Percentiles rank a stretch among this genome's conserved stretches.
Conservation (phyloP, 345 rosid genomes). For the Pistacia atlantica region DNA sequence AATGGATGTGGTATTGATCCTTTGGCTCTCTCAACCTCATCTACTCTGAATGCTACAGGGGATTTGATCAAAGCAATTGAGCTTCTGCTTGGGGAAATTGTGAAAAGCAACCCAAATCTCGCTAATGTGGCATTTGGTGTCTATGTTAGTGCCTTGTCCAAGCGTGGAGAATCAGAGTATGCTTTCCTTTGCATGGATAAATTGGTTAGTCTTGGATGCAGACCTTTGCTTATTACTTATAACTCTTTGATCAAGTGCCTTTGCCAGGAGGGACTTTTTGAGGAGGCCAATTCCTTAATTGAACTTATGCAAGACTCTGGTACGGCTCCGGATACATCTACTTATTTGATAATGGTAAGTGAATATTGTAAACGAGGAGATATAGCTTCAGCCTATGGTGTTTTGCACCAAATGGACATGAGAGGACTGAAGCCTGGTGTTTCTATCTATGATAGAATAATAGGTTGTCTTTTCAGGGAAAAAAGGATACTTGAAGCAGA, state of each 20-base stretch:
- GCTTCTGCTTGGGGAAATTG: slow-evolving; percentile 48
- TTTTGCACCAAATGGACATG: slow-evolving; percentile 52
- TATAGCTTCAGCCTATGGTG: slow-evolving; percentile 39
- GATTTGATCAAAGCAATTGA: slow-evolving; percentile 43
- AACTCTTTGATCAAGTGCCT: slow-evolving; percentile 61
- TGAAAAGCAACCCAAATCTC: slow-evolving; percentile 35
- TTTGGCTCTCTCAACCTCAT: slow-evolving; percentile 19
- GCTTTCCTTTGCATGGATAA: slow-evolving; percentile 44
- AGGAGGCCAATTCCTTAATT: slow-evolving; percentile 41
- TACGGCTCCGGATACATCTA: slow-evolving; percentile 48
- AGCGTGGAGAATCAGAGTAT: slow-evolving; percentile 34
- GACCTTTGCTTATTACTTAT: slow-evolving; percentile 50
- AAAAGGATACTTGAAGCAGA: slow-evolving; percentile 55
- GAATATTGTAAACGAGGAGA: slow-evolving; percentile 54
- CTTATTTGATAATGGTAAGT: slow-evolving; percentile 53
- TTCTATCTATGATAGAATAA: slow-evolving; percentile 59
- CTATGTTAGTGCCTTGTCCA: slow-evolving; percentile 57
- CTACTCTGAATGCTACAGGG: slow-evolving; percentile 18
- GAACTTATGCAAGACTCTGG: slow-evolving; percentile 45
- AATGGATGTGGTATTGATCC: slow-evolving; percentile 48
- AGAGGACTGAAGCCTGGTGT: slow-evolving; percentile 60
- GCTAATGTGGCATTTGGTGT: slow-evolving; percentile 54
- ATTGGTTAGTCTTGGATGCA: slow-evolving; percentile 47
- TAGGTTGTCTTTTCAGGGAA: slow-evolving; percentile 47
- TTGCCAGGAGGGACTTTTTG: slow-evolving; percentile 39